These are phyloP conservation scores for Ogataea polymorpha DNA, from an alignment of 805 yeast species.

Conservation along the genomic window DNA sequence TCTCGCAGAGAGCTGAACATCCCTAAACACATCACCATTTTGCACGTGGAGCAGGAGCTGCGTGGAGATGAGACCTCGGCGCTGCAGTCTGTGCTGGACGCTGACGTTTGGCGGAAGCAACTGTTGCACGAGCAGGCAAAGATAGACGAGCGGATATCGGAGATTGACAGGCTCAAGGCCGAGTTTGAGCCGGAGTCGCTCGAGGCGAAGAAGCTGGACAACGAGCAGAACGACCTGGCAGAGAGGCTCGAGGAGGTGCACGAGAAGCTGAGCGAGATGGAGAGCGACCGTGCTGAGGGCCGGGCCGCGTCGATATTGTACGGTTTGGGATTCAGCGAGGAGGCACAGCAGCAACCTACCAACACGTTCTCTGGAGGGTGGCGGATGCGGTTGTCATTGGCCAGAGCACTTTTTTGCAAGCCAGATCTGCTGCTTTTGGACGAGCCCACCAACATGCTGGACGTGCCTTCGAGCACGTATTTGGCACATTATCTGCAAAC, in stretches of 20 bases:
- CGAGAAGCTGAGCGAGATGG: conserved; percentile 87
- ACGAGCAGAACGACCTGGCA: conserved; percentile 86
- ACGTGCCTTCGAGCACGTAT: conserved; percentile 96
- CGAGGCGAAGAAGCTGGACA: conserved; percentile 76
- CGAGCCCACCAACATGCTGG: conserved; percentile 99
- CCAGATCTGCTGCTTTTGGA: conserved; percentile 91
- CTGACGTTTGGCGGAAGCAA: conserved; percentile 98
- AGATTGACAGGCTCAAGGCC: conserved; percentile 63
- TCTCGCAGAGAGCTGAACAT: conserved; percentile 91
- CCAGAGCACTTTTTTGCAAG: conserved; percentile 95
- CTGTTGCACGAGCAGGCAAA: conserved; percentile 72
- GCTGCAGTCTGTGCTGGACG: conserved; percentile 93
- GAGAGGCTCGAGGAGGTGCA: conserved; percentile 72
- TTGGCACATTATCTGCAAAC: conserved; percentile 85
- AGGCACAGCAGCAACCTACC: conserved; percentile 78
- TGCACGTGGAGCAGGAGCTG: conserved; percentile 97
- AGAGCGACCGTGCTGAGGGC: conserved; percentile 95
- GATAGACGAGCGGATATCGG: conserved; percentile 69
- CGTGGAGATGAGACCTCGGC: conserved; percentile 91
- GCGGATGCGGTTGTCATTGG: conserved; percentile 99
- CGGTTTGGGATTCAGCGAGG: conserved; percentile 92
- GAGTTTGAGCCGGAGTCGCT: conserved; percentile 75
- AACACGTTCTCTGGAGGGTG: conserved; percentile 99
- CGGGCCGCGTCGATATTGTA: conserved; percentile 90
- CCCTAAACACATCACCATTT: conserved; percentile 91